Evolutionary conservation across 176 grass and related monocot species (phyloP), one percentile per base, ranked within the genome.

Genomic region (Ampelocalamus luodianensis): DNA sequence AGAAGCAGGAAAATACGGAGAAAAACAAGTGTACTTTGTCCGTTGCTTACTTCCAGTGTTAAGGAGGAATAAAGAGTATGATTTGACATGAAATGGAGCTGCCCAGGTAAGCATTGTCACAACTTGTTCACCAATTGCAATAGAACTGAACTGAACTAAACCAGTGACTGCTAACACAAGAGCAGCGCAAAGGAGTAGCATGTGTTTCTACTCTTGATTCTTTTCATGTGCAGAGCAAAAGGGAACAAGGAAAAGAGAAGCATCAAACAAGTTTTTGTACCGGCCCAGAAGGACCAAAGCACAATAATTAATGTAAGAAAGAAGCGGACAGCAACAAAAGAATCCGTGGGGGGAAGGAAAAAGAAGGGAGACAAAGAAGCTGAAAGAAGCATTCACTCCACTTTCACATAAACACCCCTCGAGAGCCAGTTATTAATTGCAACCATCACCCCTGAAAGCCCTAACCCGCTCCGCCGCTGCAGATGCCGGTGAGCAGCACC

Each of bases 401-500:
- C n/a, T 85, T 70, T 82, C 86, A 75, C 69, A 68, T 14, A 56
- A 27, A 72, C 67, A 14, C 76, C 67, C 71, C 24, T 70, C 4
- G 29, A 17, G 4, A 62, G 4, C 1, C 1, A 16, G 18, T 50
- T 63, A 85, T 42, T 63, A 82, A 85, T 81, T 65, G 37, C 78
- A 20, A 10, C 42, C 12, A 15, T 4, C 12, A 2, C 22, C 12
- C 22, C n/a, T n/a, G n/a, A n/a, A n/a, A n/a, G n/a, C n/a, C n/a
- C 55, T 83, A 95, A 65, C 91, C 90, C 0, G 90, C 81, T 10
- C 91, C 93, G 74, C 96, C 87, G 72, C 91, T 93, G 65, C 96
- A 98, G 70, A 98, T 98, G 38, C 91, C 92, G 43, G 91, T 89
- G 46, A 98, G 77, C 74, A 95, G 68, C 86, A 93, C 85, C 5